A percentile compares a stretch with the other conserved stretches of the same genome.
These are phyloP conservation scores for Fallopia convolvulus DNA, from an alignment of 148 eudicot genomes.

Conservation along the genomic window DNA sequence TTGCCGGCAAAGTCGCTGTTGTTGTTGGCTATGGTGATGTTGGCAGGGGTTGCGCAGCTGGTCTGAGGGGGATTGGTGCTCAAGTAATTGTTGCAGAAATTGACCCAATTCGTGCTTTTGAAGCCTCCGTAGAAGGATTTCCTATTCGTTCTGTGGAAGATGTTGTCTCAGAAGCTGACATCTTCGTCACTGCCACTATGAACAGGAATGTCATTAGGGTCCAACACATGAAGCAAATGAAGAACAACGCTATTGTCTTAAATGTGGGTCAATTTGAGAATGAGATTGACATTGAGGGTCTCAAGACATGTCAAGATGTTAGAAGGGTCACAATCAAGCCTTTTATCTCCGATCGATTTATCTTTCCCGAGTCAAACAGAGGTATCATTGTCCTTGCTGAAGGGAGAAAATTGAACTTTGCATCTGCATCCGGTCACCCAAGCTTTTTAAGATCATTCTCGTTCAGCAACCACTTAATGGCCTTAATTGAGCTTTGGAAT, in stretches of 20 bases:
- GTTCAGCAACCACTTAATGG: slow-evolving; percentile 94
- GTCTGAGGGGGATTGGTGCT: slow-evolving; percentile 78
- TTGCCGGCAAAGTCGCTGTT: slow-evolving; percentile 83
- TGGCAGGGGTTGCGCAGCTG: slow-evolving; percentile 82
- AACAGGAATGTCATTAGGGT: slow-evolving; percentile 95
- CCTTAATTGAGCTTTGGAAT: slow-evolving; percentile 91
- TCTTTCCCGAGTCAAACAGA: no score
- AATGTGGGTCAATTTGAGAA: slow-evolving; percentile 98
- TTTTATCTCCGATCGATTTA: slow-evolving; percentile 2
- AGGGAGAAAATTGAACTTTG: no score
- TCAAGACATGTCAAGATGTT: slow-evolving; percentile 72
- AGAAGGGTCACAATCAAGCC: slow-evolving; percentile 77
- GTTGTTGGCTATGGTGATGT: slow-evolving; percentile 94
- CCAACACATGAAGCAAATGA: slow-evolving; percentile 85
- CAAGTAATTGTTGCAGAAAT: slow-evolving; percentile 83
- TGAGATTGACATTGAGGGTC: slow-evolving; percentile 81
- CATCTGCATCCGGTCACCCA: no score
- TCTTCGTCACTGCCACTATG: slow-evolving; percentile 87
- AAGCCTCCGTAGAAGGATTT: slow-evolving; percentile 83
- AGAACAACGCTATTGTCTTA: slow-evolving; percentile 95
- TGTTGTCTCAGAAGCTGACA: slow-evolving; percentile 60
- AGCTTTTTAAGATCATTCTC: slow-evolving; percentile 93
- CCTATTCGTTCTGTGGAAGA: slow-evolving; percentile 70
- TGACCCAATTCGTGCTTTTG: slow-evolving; percentile 85
- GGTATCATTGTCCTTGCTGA: no score